Conservation (phyloP, 306 rosid genomes). For the Gillenia trifoliata region DNA sequence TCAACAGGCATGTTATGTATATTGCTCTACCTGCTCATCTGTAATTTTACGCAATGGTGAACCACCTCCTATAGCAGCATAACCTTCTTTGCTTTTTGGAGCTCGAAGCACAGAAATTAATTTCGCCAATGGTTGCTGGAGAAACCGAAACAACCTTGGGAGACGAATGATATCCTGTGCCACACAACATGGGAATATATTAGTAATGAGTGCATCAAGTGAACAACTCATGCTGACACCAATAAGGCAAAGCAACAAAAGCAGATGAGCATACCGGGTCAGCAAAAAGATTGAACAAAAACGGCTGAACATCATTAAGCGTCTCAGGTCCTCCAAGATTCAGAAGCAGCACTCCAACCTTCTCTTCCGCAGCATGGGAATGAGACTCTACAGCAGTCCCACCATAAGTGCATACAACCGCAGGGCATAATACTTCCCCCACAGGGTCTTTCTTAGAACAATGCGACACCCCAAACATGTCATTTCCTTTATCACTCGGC, state of each 20-base stretch:
- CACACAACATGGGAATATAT: conserved; percentile 12
- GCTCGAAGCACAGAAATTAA: conserved; percentile 85
- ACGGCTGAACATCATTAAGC: conserved; percentile 91
- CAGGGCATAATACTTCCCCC: conserved; percentile 39
- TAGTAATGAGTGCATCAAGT: conserved; percentile 7
- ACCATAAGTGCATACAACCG: conserved; percentile 36
- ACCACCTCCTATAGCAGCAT: conserved; percentile 99
- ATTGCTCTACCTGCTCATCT: conserved; percentile 72
- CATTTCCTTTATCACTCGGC: conserved; percentile 22
- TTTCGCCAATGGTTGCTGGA: conserved; percentile 80
- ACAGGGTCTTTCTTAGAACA: conserved; percentile 31
- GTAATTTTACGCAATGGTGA: conserved; percentile 96
- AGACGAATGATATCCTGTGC: conserved; percentile 90
- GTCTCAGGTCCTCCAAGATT: conserved; percentile 99
- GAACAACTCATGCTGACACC: neutral
- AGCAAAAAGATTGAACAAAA: conserved; percentile 88
- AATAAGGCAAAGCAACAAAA: neutral
- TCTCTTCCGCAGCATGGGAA: conserved; percentile 50
- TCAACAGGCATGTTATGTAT: neutral
- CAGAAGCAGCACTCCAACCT: conserved; percentile 90
- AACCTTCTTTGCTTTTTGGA: conserved; percentile 96
- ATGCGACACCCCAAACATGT: conserved; percentile 18
- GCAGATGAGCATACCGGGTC: conserved; percentile 65
- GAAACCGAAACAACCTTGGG: conserved; percentile 82
- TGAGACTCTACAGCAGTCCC: conserved; percentile 44